Base-by-base conservation (phyloP, 805 yeast species). In the Ogataea trehalophila region DNA sequence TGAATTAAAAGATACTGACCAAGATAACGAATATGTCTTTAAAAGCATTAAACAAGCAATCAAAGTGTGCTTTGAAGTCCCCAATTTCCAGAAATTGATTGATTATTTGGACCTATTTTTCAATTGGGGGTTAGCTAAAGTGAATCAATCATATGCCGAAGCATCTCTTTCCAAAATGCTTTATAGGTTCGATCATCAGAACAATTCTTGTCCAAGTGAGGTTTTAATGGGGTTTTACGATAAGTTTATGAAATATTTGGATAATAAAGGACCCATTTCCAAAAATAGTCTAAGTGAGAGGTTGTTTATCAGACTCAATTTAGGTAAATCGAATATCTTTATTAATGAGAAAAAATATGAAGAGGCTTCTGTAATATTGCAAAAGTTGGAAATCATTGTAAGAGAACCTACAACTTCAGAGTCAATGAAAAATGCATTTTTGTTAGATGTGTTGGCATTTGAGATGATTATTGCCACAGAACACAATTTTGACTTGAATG, bases 391-490 rank as follows among this genome's bases (percentile, higher is more conserved):
- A 45, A 38, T 45, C 2, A 67, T 66, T 36, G 63, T 79, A 7
- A 61, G 61, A 5, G 40, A 39, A 2, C 39, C 38, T 23, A 9
- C 34, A 15, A 71, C 73, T 0, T 60, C 76, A 7, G 83, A 78
- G 36, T 66, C 75, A 48, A 68, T 76, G 0, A 69, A 62, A 44
- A 75, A 69, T 51, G 67, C 80, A 0, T 77, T 71, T 50, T 62
- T 79, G 18, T 64, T 87, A 37, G 95, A 87, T 48, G 71, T 83
- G 1, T 73, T 84, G 18, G 86, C 94, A 0, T 72, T 80, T 4
- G 85, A 84, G 58, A 83, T 87, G 49, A 77, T 76, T 46, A 72
- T 79, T 39, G 69, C 73, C 33, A 67, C 80, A 2, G 71, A 66
- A 33, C 60, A 65, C 13, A 64, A 70, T 9, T 57, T 72, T 26